Conservation (phyloP, 768 basidiomycete species). For the Strobilomyces dryophilus region DNA sequence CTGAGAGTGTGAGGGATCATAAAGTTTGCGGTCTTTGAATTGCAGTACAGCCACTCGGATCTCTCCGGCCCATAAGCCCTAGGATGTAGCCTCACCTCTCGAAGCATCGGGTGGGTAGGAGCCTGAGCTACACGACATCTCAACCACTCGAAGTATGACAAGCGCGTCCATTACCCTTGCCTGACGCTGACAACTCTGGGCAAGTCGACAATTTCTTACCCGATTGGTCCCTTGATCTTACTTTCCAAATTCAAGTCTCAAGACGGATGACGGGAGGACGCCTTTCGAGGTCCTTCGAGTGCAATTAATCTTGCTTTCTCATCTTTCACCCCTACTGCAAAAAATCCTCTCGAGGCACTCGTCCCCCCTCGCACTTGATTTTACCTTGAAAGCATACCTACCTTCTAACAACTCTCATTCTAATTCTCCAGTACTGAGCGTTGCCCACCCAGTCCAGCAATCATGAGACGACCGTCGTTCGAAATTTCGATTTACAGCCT, state of each 20-base stretch:
- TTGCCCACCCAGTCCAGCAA: slow-evolving; percentile 28
- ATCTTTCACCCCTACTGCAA: slow-evolving; percentile 13
- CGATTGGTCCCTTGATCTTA: slow-evolving; percentile 54
- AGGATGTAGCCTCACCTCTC: too few species aligned
- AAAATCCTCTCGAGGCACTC: slow-evolving; percentile 30
- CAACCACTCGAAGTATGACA: slow-evolving; percentile 69
- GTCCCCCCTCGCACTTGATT: slow-evolving; percentile 55
- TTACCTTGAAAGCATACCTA: slow-evolving; percentile 66
- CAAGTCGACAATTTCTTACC: slow-evolving; percentile 56
- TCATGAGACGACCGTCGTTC: slow-evolving; percentile 61
- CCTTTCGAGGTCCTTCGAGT: slow-evolving; percentile 75
- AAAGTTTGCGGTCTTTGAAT: too few species aligned
- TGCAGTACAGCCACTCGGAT: too few species aligned
- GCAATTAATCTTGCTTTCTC: slow-evolving; percentile 70
- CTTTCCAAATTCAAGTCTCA: slow-evolving; percentile 65
- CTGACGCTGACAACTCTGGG: slow-evolving; percentile 29
- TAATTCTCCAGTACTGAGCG: slow-evolving; percentile 14
- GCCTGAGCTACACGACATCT: slow-evolving; percentile 64
- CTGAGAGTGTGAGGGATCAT: too few species aligned
- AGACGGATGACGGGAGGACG: slow-evolving; percentile 79
- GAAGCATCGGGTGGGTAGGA: too few species aligned
- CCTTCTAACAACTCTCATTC: slow-evolving; percentile 33
- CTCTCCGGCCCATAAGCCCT: too few species aligned
- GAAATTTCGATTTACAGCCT: slow-evolving; percentile 67
- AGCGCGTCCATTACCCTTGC: slow-evolving; percentile 57